Evolutionary conservation across 306 rosid genomes (phyloP).

Genomic region (Cucumis melo): DNA sequence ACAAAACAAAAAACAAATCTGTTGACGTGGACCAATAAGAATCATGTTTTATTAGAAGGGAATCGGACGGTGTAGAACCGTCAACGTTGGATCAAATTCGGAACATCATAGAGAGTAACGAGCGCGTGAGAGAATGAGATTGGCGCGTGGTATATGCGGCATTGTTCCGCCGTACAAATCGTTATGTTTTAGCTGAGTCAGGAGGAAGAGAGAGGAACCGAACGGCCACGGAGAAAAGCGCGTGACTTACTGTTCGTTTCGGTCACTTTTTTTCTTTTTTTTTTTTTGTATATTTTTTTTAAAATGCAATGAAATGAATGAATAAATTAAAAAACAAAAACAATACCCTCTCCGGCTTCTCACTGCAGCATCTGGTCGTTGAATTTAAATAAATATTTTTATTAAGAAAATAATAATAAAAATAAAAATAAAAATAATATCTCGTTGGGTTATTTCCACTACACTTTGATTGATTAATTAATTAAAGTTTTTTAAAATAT

Average conservation of each 20-base stretch:
- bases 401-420: no score
- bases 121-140: no score
- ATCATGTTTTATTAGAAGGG: background rate
- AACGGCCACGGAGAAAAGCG: background rate
- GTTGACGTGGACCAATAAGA: background rate
- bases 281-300: no score
- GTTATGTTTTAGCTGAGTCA: background rate
- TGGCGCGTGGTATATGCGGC: background rate
- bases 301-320: no score
- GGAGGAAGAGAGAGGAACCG: background rate
- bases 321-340: no score
- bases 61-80: background rate
- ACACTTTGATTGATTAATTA: no score
- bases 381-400: background rate
- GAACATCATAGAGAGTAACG: background rate
- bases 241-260: constrained; percentile 2
- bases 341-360: background rate
- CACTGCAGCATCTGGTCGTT: background rate
- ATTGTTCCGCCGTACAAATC: background rate
- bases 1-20: background rate
- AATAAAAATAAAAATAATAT: no score
- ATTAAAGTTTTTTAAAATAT: no score
- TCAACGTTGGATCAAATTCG: background rate
- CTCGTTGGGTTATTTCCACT: no score
- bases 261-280: background rate